Evolutionary conservation across 2,329 filamentous ascomycete species (phyloP).

Genomic region (Talaromyces amestolkiae): DNA sequence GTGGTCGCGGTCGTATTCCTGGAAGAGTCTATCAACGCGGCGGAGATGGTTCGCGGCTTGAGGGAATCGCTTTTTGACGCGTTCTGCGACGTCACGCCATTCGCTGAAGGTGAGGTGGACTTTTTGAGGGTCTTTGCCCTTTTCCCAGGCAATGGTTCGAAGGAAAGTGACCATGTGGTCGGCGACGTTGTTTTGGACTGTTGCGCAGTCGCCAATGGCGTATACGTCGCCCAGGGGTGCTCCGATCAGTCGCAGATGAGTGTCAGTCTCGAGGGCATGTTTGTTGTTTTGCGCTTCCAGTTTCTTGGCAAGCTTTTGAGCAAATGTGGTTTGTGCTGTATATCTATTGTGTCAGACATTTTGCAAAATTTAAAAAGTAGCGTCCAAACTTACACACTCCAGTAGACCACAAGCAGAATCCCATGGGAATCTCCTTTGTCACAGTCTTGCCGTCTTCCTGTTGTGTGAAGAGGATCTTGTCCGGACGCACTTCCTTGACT

Average conservation of each 20-base stretch:
- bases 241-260: constrained; percentile 84
- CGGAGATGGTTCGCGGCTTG: constrained; percentile 84
- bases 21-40: constrained; percentile 86
- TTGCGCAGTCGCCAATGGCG: constrained; percentile 91
- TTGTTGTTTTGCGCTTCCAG: constrained; percentile 79
- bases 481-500: constrained; percentile 79
- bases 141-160: constrained; percentile 85
- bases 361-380: not conserved
- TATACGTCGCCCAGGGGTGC: constrained; percentile 93
- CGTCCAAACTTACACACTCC: constrained; percentile 61
- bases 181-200: constrained; percentile 94
- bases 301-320: constrained; percentile 71
- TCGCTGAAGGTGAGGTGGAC: constrained; percentile 81
- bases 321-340: constrained; percentile 72
- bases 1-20: constrained; percentile 88
- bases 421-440: constrained; percentile 92
- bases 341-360: not conserved
- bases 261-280: constrained; percentile 90
- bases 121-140: constrained; percentile 84
- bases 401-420: constrained; percentile 97
- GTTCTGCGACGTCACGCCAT: constrained; percentile 80
- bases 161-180: constrained; percentile 89
- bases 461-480: constrained; percentile 88
- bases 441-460: constrained; percentile 70
- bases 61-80: constrained; percentile 85